Evolutionary conservation across 2,329 filamentous ascomycete genomes (phyloP).

Genomic region (Fusarium mundagurra): DNA sequence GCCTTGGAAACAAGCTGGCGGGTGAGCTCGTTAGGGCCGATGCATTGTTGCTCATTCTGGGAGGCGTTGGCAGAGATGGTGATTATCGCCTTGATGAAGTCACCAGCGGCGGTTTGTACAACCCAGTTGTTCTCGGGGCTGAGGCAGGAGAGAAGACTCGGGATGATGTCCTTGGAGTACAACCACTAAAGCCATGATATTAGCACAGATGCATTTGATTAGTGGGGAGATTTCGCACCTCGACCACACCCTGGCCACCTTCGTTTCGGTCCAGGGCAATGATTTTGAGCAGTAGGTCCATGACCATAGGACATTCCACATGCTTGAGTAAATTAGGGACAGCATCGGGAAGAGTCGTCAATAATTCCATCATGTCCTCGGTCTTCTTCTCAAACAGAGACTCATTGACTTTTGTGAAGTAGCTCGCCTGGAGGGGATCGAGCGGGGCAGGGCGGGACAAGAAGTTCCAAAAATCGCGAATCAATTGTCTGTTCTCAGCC

Average conservation of each 20-base stretch:
- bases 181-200: conserved; percentile 74
- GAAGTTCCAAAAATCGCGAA: conserved; percentile 92
- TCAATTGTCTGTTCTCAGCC: conserved; percentile 81
- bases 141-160: conserved; percentile 85
- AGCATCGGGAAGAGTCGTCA: conserved; percentile 84
- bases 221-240: conserved; percentile 60
- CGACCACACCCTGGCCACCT: conserved; percentile 90
- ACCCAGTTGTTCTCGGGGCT: conserved; percentile 86
- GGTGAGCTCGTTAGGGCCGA: conserved; percentile 96
- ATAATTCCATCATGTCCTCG: conserved; percentile 91
- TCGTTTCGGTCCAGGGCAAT: conserved; percentile 95
- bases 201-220: conserved; percentile 22
- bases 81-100: conserved; percentile 98
- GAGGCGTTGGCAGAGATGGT: conserved; percentile 98
- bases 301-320: conserved; percentile 97
- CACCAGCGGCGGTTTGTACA: conserved; percentile 94
- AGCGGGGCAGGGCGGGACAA: conserved; percentile 84
- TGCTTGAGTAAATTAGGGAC: conserved; percentile 89
- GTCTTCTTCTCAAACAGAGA: conserved; percentile 98
- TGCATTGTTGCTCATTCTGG: conserved; percentile 98
- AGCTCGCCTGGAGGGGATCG: conserved; percentile 92
- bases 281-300: conserved; percentile 96
- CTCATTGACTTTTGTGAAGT: conserved; percentile 99
- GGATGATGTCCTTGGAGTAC: conserved; percentile 87
- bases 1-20: conserved; percentile 89